Base-by-base conservation (phyloP, 345 rosid species). In the Pistacia integerrima region DNA sequence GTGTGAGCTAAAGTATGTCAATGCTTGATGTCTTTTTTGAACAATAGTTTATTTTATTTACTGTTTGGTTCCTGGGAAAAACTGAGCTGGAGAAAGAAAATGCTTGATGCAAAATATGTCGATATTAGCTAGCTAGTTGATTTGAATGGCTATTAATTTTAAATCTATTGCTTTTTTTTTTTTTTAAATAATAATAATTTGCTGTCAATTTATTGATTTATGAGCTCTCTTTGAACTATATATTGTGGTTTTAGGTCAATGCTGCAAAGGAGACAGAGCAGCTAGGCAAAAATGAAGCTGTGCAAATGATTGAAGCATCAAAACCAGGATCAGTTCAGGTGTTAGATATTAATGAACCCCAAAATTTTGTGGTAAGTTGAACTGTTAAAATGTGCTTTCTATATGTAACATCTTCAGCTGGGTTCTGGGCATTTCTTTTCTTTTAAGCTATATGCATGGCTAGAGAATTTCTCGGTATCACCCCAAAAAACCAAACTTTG, bases 161-260 rank as follows among this genome's bases (percentile, higher is more conserved):
- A 0, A 30, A 30, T 30, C 33, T 2, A 30, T 46, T 46, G 51
- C 51, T 22, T 22, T 22, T 22, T 22, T 22, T 22, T 22, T 22
- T 22, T 22, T 25, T 25, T 25, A 25, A 25, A 25, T 25, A 25
- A 25, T 25, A 25, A 25, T 25, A 25, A 25, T 25, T 25, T 25
- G 25, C 25, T 25, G 25, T 25, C 25, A 25, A 25, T 51, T 30
- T 13, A 14, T 70, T 12, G n/a, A n/a, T 55, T 25, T 35, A 4
- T 17, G 36, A 36, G 68, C 11, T 60, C 4, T 41, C 3, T 41
- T 64, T 44, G 36, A 17, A 8, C 38, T 11, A 30, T 70, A 51
- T 51, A 67, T 28, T 25, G 18, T 35, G 48, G 60, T 13, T 67
- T 73, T 63, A 64, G 80, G 75, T 61, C 72, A 66, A 66, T 44